Evolutionary conservation across 768 basidiomycete species (phyloP).

Genomic region (Agrocybe chaxingu): DNA sequence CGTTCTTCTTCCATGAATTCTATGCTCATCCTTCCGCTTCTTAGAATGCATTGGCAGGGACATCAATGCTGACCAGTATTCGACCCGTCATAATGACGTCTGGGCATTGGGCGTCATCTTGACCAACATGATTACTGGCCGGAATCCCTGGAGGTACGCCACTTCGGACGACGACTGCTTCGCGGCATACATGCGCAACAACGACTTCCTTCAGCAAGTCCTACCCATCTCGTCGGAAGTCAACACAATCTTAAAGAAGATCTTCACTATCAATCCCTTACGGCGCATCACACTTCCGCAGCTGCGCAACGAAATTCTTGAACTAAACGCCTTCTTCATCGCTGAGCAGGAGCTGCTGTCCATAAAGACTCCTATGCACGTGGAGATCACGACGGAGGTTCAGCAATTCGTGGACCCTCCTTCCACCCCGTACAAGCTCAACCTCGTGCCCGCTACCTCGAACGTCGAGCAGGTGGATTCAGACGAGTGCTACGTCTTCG

Average conservation of each 20-base stretch:
- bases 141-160: constrained; percentile 77
- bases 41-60: constrained; percentile 55
- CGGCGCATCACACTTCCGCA: constrained; percentile 61
- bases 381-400: background rate
- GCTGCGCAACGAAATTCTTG: constrained; percentile 53
- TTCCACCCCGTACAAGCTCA: background rate
- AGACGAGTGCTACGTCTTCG: constrained; percentile 36
- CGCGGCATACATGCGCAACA: constrained; percentile 57
- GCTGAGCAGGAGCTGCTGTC: constrained; percentile 40
- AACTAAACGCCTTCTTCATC: constrained; percentile 61
- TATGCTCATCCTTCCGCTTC: constrained; percentile 2
- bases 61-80: constrained; percentile 44
- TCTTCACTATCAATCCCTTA: constrained; percentile 67
- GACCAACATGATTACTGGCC: constrained; percentile 75
- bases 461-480: constrained; percentile 4
- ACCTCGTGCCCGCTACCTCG: background rate
- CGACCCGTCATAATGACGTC: constrained; percentile 62
- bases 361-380: background rate
- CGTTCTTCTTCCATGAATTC: background rate
- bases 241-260: constrained; percentile 64
- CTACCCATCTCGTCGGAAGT: constrained; percentile 71
- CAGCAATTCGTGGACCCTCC: background rate
- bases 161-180: constrained; percentile 66
- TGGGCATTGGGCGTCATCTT: constrained; percentile 82
- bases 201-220: constrained; percentile 59